Base-by-base conservation (phyloP, 1,284 basidiomycete species). In the Ustilago loliicola region DNA sequence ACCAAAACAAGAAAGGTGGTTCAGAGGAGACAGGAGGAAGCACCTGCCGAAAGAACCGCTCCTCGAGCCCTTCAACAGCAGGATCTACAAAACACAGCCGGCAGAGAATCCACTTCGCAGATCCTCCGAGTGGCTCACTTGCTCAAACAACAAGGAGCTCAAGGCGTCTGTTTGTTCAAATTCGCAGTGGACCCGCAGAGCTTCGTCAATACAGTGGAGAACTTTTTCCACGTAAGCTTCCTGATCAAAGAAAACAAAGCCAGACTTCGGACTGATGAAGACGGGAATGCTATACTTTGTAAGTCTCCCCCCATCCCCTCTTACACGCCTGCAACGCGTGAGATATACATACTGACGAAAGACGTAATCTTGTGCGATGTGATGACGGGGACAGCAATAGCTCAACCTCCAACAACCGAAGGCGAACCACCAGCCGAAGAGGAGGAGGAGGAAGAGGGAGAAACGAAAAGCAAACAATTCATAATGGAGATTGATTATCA, bases 201-300 rank as follows among this genome's bases (percentile, higher is more conserved):
- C 79, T 97, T 94, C 82, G 92, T 92, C 0, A 95, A 97, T 85
- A 94, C 94, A 0, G 93, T 97, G 23, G 95, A 97, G 87, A 97
- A 97, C 84, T 88, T 96, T 23, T 97, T 97, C 86, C 94, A 96
- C 81, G 89, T 96, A 1, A 95, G 94, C 0, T 97, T 97, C 87
- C 88, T 96, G 60, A 92, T 97, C 56, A 89, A 93, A 52, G 94
- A 96, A 79, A 93, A 92, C 15, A 91, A 91, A 82, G 93, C 91
- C 54, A 91, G 77, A 5, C 65, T 86, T 25, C 57, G 74, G 8
- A 38, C 90, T 90, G 50, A 88, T 52, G 88, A 91, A 4, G 88
- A 92, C 0, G 92, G 91, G 1, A 92, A 93, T 80, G 92, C 92
- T 3, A 87, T 91, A 8, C 90, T 95, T 42, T 91, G 94, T 95